A percentile compares a stretch with the other conserved stretches of the same genome.
phyloP scores from a whole-genome alignment of 1,139 yeast species.

The Diutina ranongensis region DNA sequence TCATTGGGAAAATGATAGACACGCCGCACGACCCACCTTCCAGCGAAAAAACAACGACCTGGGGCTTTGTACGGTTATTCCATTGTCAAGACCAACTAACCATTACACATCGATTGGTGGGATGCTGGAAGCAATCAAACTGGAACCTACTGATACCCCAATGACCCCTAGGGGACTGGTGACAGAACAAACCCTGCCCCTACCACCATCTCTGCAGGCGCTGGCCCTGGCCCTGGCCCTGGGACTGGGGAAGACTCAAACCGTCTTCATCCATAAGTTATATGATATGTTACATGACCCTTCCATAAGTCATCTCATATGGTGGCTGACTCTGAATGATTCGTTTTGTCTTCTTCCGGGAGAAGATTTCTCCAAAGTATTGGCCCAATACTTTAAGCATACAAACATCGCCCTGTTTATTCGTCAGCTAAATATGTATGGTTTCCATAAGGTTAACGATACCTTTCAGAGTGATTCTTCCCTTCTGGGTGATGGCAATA shows the following conservation, averaged over 20 bases:
- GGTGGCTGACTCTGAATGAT: conserved; percentile 37
- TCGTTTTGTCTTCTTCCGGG: conserved; percentile 36
- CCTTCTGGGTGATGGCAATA: conserved; percentile 7
- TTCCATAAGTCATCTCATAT: conserved; percentile 35
- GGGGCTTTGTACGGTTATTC: neutral
- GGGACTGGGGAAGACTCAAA: conserved; percentile 27
- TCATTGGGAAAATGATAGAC: neutral
- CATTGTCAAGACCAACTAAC: neutral
- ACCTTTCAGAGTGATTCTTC: conserved; percentile 17
- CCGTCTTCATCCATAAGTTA: conserved; percentile 52
- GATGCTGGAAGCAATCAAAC: conserved; percentile 5
- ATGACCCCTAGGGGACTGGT: neutral
- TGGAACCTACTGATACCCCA: neutral
- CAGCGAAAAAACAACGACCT: neutral
- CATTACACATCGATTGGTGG: neutral
- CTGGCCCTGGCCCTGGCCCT: conserved; percentile 3
- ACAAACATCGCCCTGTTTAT: conserved; percentile 74
- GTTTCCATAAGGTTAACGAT: conserved; percentile 59
- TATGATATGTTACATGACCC: conserved; percentile 53
- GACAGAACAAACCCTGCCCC: neutral
- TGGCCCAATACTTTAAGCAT: conserved; percentile 63
- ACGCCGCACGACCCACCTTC: neutral
- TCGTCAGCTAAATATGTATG: conserved; percentile 32
- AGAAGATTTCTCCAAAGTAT: conserved; percentile 49
- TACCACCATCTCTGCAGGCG: neutral